Conservation (phyloP, 176 grass and related monocot genomes). For the Zea luxurians region DNA sequence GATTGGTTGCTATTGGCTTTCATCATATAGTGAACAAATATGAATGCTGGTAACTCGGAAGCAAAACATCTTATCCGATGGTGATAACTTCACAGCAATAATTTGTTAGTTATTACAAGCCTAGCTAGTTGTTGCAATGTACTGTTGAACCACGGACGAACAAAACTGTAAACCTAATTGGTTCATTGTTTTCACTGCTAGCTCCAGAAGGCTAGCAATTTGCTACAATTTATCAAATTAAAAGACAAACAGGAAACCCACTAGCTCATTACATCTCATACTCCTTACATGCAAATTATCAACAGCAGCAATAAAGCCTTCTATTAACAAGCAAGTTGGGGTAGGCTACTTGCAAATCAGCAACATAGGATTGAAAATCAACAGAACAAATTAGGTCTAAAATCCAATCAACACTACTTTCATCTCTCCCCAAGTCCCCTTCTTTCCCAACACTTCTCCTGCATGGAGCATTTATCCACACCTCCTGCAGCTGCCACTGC, state of each 20-base stretch:
- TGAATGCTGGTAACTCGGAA: neutral
- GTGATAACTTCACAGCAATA: neutral
- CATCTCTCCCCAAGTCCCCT: neutral
- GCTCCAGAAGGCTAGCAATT: neutral
- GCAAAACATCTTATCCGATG: neutral
- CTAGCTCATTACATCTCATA: neutral
- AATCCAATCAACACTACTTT: neutral
- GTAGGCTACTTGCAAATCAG: constrained; percentile 4
- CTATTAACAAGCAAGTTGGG: neutral
- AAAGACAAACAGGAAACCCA: constrained; percentile 7
- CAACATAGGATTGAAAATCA: neutral
- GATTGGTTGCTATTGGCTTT: neutral
- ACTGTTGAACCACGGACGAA: neutral
- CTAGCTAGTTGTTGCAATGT: neutral
- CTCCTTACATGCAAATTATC: constrained; percentile 10
- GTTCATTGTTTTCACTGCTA: neutral
- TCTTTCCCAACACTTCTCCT: neutral
- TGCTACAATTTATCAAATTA: constrained; percentile 13
- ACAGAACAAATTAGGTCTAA: neutral
- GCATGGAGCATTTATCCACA: neutral
- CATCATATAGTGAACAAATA: neutral
- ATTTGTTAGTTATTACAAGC: neutral
- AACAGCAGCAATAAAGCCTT: neutral
- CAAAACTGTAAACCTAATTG: neutral
- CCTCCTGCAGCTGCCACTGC: neutral